Evolutionary conservation across 306 rosid species (phyloP).

Genomic region (Calophaca sinica): DNA sequence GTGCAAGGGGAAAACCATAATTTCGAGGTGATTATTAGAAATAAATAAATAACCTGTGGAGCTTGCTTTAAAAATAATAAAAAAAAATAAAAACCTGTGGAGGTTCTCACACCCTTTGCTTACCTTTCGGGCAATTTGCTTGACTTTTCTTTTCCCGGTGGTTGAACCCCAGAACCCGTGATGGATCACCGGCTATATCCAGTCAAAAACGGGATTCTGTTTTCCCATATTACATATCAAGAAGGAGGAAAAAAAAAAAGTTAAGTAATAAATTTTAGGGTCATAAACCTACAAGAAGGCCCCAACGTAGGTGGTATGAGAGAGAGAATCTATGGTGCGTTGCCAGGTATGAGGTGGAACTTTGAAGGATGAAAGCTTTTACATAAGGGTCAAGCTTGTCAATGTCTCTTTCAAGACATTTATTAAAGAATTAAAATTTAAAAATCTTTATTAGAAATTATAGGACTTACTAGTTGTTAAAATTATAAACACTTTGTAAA

Average conservation of each 20-base stretch:
- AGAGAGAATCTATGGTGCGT: conserved; percentile 55
- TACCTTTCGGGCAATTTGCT: conserved; percentile 31
- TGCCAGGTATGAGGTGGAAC: conserved; percentile 71
- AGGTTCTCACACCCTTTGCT: conserved; percentile 9
- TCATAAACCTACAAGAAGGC: conserved; percentile 44
- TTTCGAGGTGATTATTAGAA: no score
- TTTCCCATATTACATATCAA: neutral
- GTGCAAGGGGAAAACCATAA: no score
- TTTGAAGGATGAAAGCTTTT: conserved; percentile 61
- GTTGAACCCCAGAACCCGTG: conserved; percentile 69
- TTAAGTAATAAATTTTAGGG: conserved; percentile 25
- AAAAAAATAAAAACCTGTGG: neutral
- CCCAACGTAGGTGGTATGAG: conserved; percentile 37
- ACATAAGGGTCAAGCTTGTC: conserved; percentile 66
- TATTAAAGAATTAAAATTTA: no score
- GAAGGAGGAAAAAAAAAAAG: neutral
- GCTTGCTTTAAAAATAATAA: neutral
- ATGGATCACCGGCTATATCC: conserved; percentile 52
- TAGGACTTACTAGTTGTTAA: no score
- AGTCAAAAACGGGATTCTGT: conserved; percentile 21
- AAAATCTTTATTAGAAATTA: no score
- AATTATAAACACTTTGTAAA: no score
- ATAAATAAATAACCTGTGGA: neutral
- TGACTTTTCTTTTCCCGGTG: conserved; percentile 43
- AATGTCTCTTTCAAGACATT: conserved; percentile 28